Conservation (phyloP, 2,329 filamentous ascomycete genomes). For the Penicillium sp. region DNA sequence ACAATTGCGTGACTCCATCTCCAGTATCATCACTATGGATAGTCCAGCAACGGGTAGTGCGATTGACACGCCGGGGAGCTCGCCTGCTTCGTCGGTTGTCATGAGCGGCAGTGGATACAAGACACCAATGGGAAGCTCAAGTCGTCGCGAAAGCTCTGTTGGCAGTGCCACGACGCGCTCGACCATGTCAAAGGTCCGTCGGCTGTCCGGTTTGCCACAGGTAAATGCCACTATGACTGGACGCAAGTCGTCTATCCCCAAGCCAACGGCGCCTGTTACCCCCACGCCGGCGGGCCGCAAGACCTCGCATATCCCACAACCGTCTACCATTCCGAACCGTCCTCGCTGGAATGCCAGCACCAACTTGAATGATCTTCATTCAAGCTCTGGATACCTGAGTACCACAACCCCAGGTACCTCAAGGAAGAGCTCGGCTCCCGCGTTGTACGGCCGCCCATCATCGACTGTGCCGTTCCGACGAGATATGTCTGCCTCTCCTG, state of each 20-base stretch:
- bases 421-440: constrained; percentile 41
- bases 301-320: constrained; percentile 52
- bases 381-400: constrained; percentile 66
- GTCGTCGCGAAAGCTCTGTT: constrained; percentile 55
- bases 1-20: constrained; percentile 88
- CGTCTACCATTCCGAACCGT: constrained; percentile 58
- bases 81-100: constrained; percentile 70
- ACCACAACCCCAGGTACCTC: constrained; percentile 67
- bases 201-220: constrained; percentile 57
- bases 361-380: constrained; percentile 67
- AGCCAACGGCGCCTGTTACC: constrained; percentile 55
- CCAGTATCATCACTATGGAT: constrained; percentile 86
- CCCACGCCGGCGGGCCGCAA: constrained; percentile 54
- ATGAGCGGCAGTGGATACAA: constrained; percentile 59
- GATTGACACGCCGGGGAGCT: constrained; percentile 73
- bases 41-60: constrained; percentile 72
- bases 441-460: constrained; percentile 43
- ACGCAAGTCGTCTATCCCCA: constrained; percentile 48
- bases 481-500: constrained; percentile 50
- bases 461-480: constrained; percentile 52
- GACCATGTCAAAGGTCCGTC: constrained; percentile 48
- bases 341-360: constrained; percentile 76
- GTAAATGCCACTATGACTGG: constrained; percentile 35
- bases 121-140: constrained; percentile 54
- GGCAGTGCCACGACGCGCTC: constrained; percentile 49